Evolutionary conservation across 352 stramenopile species (phyloP), one percentile per base, ranked within the genome.

Genomic region (Pythium folliculosum): DNA sequence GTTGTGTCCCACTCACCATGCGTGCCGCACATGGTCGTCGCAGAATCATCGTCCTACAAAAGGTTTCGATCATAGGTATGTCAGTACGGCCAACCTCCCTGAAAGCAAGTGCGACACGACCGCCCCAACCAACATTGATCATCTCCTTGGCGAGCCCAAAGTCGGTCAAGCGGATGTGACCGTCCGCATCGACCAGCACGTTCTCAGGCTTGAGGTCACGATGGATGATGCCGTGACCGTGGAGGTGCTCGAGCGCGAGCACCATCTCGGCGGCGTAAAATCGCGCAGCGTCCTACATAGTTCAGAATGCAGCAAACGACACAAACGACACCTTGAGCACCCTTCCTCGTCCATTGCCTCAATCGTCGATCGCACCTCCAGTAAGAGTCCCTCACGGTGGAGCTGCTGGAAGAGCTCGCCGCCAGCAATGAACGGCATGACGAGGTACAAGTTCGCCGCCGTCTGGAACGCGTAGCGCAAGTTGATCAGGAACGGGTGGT

Each of bases 221-320:
- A 57, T 95, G 85, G 68, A 95, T 93, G 53, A 95, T 92, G 37
- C 87, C 85, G 48, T 75, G 77, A 3, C 74, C 76, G 62, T 95
- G 87, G 21, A 95, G 76, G 49, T 92, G 82, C 63, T 93, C 84
- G 0, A 95, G 70, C 23, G 85, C 87, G 16, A 95, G 69, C 21
- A 95, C 86, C 71, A 95, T 94, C 59, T 95, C 87, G 7, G 87
- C 85, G 2, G 86, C 85, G 70, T 95, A 94, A 50, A 94, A 94
- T 43, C 84, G 89, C 21, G 86, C 86, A 13, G 84, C 82, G 38
- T 77, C 82, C 75, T 84, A 47, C 5, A 19, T 1, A 40, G 27
- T 32, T 13, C 3, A 51, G 27, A 32, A 53, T 17, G 17, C n/a
- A n/a, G n/a, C 23, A 9, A 30, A 38, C 30, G 1, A 63, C 22